A percentile compares a stretch with the other conserved stretches of the same genome.
These are phyloP conservation scores for Letharia columbiana DNA, from an alignment of 495 filamentous ascomycete genomes.

Conservation along the genomic window DNA sequence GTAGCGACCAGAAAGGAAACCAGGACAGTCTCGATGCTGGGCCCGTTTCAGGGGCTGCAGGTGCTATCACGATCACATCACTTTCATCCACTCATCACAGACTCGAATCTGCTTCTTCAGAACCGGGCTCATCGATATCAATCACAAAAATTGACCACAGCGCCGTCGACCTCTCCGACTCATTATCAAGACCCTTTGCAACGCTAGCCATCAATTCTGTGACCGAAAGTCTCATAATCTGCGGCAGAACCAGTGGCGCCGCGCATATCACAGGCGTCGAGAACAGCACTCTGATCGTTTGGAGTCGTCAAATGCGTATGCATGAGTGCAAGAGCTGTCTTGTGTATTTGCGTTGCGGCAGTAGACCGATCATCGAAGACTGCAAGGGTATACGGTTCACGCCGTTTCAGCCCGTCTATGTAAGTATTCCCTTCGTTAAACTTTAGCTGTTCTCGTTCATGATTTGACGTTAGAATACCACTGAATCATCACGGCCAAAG, in stretches of 20 bases:
- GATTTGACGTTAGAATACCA: slow-evolving; percentile 21
- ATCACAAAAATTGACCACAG: slow-evolving; percentile 63
- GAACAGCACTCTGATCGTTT: slow-evolving; percentile 65
- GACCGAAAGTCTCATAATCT: slow-evolving; percentile 58
- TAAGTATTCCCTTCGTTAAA: slow-evolving; percentile 35
- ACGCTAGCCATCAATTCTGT: slow-evolving; percentile 66
- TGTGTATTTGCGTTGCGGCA: slow-evolving; percentile 72
- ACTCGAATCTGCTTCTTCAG: background rate
- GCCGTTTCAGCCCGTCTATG: slow-evolving; percentile 58
- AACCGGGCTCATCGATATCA: slow-evolving; percentile 41
- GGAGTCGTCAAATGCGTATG: slow-evolving; percentile 79
- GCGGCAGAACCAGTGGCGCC: slow-evolving; percentile 68
- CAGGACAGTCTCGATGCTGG: background rate
- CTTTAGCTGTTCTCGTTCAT: background rate
- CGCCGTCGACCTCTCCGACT: slow-evolving; percentile 68
- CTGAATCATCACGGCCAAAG: slow-evolving; percentile 29
- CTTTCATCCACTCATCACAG: background rate
- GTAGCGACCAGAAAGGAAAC: background rate
- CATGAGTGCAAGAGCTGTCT: slow-evolving; percentile 59
- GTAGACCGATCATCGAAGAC: slow-evolving; percentile 89
- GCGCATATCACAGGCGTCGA: slow-evolving; percentile 71
- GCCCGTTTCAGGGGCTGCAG: background rate
- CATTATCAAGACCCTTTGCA: slow-evolving; percentile 58
- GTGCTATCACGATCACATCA: slow-evolving; percentile 7
- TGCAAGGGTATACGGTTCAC: slow-evolving; percentile 73